phyloP scores from a whole-genome alignment of 257 asterid genomes.

The Solanum chmielewskii region DNA sequence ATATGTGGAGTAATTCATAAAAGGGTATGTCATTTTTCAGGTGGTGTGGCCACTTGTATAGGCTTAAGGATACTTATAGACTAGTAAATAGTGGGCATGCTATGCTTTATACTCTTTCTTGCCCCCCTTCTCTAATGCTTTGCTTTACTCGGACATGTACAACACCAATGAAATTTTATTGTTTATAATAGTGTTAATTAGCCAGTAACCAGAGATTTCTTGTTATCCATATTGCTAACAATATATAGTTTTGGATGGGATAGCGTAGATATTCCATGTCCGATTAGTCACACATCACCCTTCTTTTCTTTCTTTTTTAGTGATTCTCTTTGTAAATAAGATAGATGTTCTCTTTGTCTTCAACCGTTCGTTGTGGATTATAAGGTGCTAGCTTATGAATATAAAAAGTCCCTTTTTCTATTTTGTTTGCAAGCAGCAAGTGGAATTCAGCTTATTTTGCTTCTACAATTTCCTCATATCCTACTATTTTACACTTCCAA shows the following conservation, averaged over 20 bases:
- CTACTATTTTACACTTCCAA: too few relatives aligned
- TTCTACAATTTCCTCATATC: not conserved
- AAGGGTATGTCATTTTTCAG: not conserved
- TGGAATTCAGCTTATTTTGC: not conserved
- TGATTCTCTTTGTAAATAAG: not conserved
- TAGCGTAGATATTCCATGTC: not conserved
- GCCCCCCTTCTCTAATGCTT: not conserved
- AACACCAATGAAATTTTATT: too few relatives aligned
- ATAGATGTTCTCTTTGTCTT: not conserved
- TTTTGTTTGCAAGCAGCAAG: not conserved
- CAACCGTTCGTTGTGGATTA: not conserved
- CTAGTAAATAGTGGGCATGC: not conserved
- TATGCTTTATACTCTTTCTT: not conserved
- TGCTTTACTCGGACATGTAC: not conserved
- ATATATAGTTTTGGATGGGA: not conserved
- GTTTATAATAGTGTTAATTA: too few relatives aligned
- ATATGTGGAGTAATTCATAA: not conserved
- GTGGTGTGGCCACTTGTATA: not conserved
- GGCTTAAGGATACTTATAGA: not conserved
- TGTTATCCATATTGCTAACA: too few relatives aligned
- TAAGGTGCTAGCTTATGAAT: not conserved
- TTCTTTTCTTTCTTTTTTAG: not conserved
- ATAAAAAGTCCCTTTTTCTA: not conserved
- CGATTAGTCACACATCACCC: not conserved
- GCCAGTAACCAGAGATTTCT: too few relatives aligned